Base-by-base conservation (phyloP, 352 stramenopile genomes). In the Phytophthora macrochlamydospora region DNA sequence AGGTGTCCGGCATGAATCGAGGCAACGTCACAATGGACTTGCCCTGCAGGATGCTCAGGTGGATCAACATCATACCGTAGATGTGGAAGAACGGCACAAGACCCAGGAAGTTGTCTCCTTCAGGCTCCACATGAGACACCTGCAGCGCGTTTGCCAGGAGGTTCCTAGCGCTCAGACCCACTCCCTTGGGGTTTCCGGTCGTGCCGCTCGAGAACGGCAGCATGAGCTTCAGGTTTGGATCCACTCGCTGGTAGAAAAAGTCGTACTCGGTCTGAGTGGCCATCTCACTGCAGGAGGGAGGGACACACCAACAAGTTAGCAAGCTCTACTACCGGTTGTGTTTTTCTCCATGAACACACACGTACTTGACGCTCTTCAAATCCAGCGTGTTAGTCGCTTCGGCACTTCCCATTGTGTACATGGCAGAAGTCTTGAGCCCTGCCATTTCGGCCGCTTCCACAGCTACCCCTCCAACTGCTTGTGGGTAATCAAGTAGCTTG, bases 21-120 rank as follows among this genome's bases (percentile, higher is more conserved):
- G 86, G 91, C 43, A 97, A 84, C 1, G 96, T 91, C 28, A 98
- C 85, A 7, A 97, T 78, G 29, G 85, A 85, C 45, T 85, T 75
- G 18, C 88, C 90, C 68, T 92, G 83, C 62, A 91, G 90, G 48
- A 94, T 82, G 33, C 78, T 80, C 60, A 95, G 85, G 42, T 98
- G 77, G 28, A 97, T 73, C 12, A 96, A 78, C 49, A 90, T 85
- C 37, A 91, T 80, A 56, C 91, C 93, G 73, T 98, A 98, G 58
- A 99, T 98, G 67, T 99, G 95, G 83, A 98, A 98, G 66, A 98
- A 98, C 13, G 96, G 95, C 29, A 98, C 79, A 14, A 94, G 66
- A 0, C 65, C 77, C 24, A 97, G 52, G 28, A 78, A 79, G 53
- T 79, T 73, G 4, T 76, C 56, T 32, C 75, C 75, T 4, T 83